These are phyloP conservation scores for Dissophora ornata DNA, from an alignment of 192 early-diverging fungal species.

Conservation along the genomic window DNA sequence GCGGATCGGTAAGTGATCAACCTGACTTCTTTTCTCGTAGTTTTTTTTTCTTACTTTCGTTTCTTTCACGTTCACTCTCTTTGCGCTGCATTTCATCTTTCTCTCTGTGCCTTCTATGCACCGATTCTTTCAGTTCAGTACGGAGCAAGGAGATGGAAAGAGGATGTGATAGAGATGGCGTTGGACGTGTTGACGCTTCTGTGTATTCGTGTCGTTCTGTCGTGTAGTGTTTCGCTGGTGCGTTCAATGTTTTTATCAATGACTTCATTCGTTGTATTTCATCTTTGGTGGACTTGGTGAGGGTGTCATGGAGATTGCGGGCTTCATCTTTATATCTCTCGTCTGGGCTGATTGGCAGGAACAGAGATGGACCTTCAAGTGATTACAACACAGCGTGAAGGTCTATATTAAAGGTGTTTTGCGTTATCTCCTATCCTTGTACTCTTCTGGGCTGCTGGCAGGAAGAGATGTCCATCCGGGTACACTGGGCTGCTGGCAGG, in stretches of 20 bases:
- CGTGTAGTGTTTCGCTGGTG: too few species aligned
- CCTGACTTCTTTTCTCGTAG: too few species aligned
- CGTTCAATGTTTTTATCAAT: background rate
- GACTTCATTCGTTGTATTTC: conserved; percentile 8
- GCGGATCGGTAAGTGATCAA: too few species aligned
- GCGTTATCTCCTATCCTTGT: conserved; percentile 26
- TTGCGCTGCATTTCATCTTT: too few species aligned
- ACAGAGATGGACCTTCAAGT: conserved; percentile 2
- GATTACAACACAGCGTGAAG: background rate
- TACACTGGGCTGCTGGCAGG: conserved; percentile 30
- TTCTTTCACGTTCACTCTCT: too few species aligned
- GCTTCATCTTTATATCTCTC: conserved; percentile 11
- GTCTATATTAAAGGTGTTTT: conserved; percentile 5
- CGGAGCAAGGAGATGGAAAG: too few species aligned
- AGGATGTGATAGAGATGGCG: too few species aligned
- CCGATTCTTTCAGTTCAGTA: too few species aligned
- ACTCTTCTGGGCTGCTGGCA: conserved; percentile 26
- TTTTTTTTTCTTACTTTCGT: too few species aligned
- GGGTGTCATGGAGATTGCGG: conserved; percentile 13
- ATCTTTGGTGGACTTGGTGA: conserved; percentile 28
- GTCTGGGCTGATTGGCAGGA: conserved; percentile 15
- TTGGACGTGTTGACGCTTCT: too few species aligned
- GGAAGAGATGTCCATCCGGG: conserved; percentile 36
- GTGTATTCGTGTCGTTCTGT: too few species aligned
- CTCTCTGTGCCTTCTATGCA: too few species aligned